Base-by-base conservation (phyloP, 768 basidiomycete species). In the Cystofilobasidium bisporidii region DNA sequence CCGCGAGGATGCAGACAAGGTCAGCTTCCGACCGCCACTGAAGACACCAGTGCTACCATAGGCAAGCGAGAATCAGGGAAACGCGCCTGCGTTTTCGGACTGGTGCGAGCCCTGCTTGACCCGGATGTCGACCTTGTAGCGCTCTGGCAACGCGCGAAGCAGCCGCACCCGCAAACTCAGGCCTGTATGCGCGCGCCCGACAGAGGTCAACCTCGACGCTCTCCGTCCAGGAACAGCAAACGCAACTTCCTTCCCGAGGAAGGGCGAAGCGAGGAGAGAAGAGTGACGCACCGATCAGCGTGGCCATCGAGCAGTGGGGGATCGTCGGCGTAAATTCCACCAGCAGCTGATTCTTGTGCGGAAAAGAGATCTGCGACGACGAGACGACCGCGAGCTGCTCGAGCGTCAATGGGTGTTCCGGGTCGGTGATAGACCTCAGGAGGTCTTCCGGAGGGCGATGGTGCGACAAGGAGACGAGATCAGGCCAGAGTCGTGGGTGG, bases 311-410 rank as follows among this genome's bases (percentile, higher is more conserved):
- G 71, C 94, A 98, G 74, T 97, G 93, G 14, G 96, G 94, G 20
- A 96, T 90, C 0, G 96, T 98, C 4, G 96, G 94, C 8, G 96
- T 98, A 74, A 98, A 93, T 74, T 94, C 91, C 71, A 99, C 86
- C 41, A 83, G 80, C 61, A 99, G 81, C 62, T 82, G 82, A 70
- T 91, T 87, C n/a, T 79, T 76, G 53, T 56, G 53, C 6, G 78
- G 74, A 45, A 87, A 78, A 17, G 79, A 78, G 67, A 97, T 86
- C 73, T 98, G 93, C 14, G 89, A 85, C 9, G 86, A 84, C 57
- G 91, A 94, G 48, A 99, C 93, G 43, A 99, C 96, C 28, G 89
- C 86, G 12, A 99, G 86, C 74, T 97, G 91, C 75, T 99, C 96
- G 56, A 99, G 82, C 22, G 87, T 88, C 71, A 84, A 80, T 6